phyloP scores from a whole-genome alignment of 225 moss, liverwort and hornwort genomes.

The Sphagnum tenellum region DNA sequence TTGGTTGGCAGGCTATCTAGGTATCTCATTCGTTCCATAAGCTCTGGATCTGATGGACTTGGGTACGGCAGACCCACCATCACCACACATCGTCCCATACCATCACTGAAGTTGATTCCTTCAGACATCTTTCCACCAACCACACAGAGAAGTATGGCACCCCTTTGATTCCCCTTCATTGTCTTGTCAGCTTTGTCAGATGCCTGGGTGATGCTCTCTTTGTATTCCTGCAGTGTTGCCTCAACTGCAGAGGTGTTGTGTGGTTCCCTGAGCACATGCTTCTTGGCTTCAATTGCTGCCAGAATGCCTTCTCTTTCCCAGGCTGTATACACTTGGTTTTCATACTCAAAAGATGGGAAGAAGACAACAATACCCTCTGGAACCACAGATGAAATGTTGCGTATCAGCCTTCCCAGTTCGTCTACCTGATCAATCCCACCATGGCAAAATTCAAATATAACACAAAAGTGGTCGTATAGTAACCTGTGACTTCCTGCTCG shows the following conservation, averaged over 20 bases:
- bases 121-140: constrained; percentile 99
- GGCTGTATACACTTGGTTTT: constrained; percentile 66
- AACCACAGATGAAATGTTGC: constrained; percentile 74
- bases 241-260: constrained; percentile 61
- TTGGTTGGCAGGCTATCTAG: constrained; percentile 52
- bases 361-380: constrained; percentile 91
- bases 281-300: constrained; percentile 59
- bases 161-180: constrained; percentile 18
- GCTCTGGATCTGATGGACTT: constrained; percentile 81
- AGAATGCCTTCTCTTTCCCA: constrained; percentile 67
- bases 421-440: constrained; percentile 35
- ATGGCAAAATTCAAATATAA: no score
- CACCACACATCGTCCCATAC: constrained; percentile 96
- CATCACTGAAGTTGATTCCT: constrained; percentile 96
- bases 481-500: no score
- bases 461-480: no score
- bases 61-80: constrained; percentile 96
- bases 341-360: constrained; percentile 92
- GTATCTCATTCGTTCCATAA: constrained; percentile 83
- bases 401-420: constrained; percentile 83
- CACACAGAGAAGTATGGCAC: constrained; percentile 87
- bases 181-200: constrained; percentile 26
- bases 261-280: constrained; percentile 78
- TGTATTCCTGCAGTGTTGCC: constrained; percentile 52
- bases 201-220: constrained; percentile 37